Evolutionary conservation across 306 rosid species (phyloP).

Genomic region (Trifolium pratense): DNA sequence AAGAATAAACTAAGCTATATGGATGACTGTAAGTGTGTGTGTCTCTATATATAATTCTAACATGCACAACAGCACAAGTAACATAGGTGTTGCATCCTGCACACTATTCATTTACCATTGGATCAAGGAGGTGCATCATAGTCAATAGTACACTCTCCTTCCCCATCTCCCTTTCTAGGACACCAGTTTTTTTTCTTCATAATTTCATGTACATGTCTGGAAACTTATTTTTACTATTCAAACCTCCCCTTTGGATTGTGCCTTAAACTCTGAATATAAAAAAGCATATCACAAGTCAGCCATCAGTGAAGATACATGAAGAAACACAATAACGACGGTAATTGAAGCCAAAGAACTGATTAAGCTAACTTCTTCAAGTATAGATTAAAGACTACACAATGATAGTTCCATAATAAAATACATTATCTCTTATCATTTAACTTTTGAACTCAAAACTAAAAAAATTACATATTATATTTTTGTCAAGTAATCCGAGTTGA

Average conservation of each 20-base stretch:
- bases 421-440: too few relatives aligned
- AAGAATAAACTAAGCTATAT: not conserved
- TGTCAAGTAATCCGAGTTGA: not conserved
- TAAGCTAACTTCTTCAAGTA: conserved; percentile 17
- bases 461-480: not conserved
- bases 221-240: conserved; percentile 31
- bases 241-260: conserved; percentile 99
- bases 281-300: conserved; percentile 24
- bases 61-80: too few relatives aligned
- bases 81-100: not conserved
- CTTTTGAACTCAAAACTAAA: conserved; percentile 27
- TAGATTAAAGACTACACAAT: conserved; percentile 20
- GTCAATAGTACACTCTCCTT: not conserved
- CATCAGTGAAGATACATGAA: conserved; percentile 34
- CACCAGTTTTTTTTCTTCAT: not conserved
- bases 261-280: conserved; percentile 72
- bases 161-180: not conserved
- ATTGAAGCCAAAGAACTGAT: conserved; percentile 25
- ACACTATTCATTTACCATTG: not conserved
- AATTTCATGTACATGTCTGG: not conserved
- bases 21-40: not conserved
- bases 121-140: not conserved
- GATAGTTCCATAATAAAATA: conserved; percentile 17
- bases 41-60: too few relatives aligned
- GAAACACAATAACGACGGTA: conserved; percentile 28